A percentile compares a stretch with the other conserved stretches of the same genome.
Conservation (phyloP, 805 yeast species). For the Candida loeiensis region DNA sequence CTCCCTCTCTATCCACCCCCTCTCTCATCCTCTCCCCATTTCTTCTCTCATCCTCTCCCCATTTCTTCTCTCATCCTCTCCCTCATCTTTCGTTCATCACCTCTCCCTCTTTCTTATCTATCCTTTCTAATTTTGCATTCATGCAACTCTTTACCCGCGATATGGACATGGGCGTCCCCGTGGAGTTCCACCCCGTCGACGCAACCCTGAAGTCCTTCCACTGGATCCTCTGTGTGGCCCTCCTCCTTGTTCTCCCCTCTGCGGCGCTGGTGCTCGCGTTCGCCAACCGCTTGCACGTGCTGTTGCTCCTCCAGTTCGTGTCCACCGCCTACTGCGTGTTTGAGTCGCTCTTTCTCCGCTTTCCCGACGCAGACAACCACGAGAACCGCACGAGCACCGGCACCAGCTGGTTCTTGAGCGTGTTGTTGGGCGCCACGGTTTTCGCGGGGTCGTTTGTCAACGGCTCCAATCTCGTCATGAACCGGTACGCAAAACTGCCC, state of each 20-base stretch:
- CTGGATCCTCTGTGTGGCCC: conserved; percentile 52
- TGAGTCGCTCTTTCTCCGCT: conserved; percentile 56
- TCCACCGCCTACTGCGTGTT: conserved; percentile 49
- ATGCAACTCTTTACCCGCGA: conserved; percentile 6
- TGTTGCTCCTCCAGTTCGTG: conserved; percentile 44
- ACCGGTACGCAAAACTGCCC: conserved; percentile 32
- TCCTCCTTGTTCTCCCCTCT: conserved; percentile 55
- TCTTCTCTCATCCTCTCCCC: too few relatives aligned
- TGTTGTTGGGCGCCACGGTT: conserved; percentile 45
- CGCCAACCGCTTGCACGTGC: conserved; percentile 47
- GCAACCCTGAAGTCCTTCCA: conserved; percentile 58
- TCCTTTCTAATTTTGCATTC: background rate
- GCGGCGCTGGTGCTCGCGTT: conserved; percentile 51
- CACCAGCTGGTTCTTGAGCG: conserved; percentile 59
- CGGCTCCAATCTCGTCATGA: conserved; percentile 46
- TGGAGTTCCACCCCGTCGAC: conserved; percentile 42
- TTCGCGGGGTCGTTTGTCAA: conserved; percentile 54
- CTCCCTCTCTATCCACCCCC: too few relatives aligned
- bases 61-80: too few relatives aligned
- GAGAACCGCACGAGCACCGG: conserved; percentile 69
- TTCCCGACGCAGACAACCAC: conserved; percentile 61
- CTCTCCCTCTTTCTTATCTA: too few relatives aligned
- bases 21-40: too few relatives aligned
- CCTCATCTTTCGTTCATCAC: too few relatives aligned
- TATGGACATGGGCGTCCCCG: conserved; percentile 26